Base-by-base conservation (phyloP, 192 early-diverging fungal genomes). In the Paraglomus brasilianum region DNA sequence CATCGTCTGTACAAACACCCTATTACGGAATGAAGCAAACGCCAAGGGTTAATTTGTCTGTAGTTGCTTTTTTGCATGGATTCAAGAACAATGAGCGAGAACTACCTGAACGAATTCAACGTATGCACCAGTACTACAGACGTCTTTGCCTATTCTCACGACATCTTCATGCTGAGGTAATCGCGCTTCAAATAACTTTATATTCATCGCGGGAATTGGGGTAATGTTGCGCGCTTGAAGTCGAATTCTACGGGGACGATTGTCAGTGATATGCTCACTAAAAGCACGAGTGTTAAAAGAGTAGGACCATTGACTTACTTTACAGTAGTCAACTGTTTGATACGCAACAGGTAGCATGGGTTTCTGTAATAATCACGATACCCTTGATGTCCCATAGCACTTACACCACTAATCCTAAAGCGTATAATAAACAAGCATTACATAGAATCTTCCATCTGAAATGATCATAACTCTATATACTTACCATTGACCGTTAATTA, bases 261-360 rank as follows among this genome's bases (percentile, higher is more conserved):
- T 8, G 15, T n/a, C n/a, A 65, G 60, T 61, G 39, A 39, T 22
- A 24, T 13, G 70, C 8, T 24, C 49, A 17, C 24, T 43, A 51
- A 17, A 22, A 24, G 38, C 30, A 8, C 58, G 11, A 49, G 48
- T 36, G 9, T 38, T 19, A 50, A 40, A 48, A 43, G 14, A 49
- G 45, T 65, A 15, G 52, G 8, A 5, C 24, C 24, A 43, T 7
- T 41, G 1, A 62, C 74, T 72, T 80, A 88, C 81, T 83, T 79
- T 15, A 93, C 72, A 0, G 72, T 78, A 1, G 87, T 90, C 72
- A 83, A 69, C 51, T 80, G 80, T 3, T 76, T 72, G 8, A 87
- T 74, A 14, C 83, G 79, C 36, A 93, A 77, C 8, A 83, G 75
- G 68, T 88, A 93, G 22, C 85, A 82, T n/a, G 91, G 90, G 64